A percentile compares a stretch with the other conserved stretches of the same genome.
phyloP scores from a whole-genome alignment of 2,329 filamentous ascomycete genomes.

The Plenodomus biglobosus region DNA sequence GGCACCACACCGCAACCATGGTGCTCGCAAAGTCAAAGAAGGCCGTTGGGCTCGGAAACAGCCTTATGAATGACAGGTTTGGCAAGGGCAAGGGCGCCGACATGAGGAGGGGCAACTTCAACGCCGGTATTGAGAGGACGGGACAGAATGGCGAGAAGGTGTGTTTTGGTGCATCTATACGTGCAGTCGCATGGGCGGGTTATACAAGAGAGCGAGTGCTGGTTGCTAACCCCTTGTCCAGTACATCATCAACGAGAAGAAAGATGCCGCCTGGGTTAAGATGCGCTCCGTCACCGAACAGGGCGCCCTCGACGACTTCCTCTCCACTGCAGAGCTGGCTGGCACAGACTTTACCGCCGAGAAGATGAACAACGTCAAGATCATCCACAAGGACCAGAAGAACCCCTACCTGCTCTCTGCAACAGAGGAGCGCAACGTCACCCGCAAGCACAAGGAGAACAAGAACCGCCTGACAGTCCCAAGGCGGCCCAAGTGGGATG shows the following conservation, averaged over 20 bases:
- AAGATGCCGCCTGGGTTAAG: constrained; percentile 96
- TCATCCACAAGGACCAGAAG: constrained; percentile 93
- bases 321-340: constrained; percentile 93
- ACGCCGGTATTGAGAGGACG: constrained; percentile 67
- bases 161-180: constrained; percentile 12
- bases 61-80: constrained; percentile 98
- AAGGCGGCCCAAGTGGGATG: constrained; percentile 84
- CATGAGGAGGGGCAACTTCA: constrained; percentile 69
- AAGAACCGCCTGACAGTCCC: constrained; percentile 81
- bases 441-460: constrained; percentile 83
- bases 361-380: constrained; percentile 99
- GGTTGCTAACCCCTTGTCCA: constrained; percentile 43
- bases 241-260: constrained; percentile 87
- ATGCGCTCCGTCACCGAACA: constrained; percentile 99
- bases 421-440: constrained; percentile 74
- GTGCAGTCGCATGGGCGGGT: neutral
- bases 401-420: constrained; percentile 91
- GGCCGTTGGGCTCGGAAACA: constrained; percentile 90
- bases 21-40: constrained; percentile 91
- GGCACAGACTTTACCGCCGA: constrained; percentile 98
- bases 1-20: constrained; percentile 52
- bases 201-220: neutral
- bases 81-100: constrained; percentile 86
- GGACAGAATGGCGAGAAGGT: constrained; percentile 77
- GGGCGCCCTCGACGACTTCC: constrained; percentile 92